Evolutionary conservation across 768 basidiomycete species (phyloP).

Genomic region (Leccinum incarnatum): DNA sequence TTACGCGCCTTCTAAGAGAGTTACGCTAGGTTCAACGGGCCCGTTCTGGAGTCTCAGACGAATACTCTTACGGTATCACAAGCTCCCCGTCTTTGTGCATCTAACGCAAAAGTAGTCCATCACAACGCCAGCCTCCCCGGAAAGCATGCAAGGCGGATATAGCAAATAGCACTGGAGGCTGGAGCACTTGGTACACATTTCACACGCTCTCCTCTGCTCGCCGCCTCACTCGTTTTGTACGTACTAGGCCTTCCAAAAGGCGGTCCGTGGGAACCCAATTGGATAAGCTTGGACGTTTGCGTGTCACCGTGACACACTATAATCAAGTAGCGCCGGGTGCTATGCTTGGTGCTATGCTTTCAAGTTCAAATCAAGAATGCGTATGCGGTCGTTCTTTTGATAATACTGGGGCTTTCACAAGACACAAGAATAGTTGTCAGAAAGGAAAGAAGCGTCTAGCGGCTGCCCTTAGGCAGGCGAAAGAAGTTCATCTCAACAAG

Average conservation of each 20-base stretch:
- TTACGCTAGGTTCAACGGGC: no score
- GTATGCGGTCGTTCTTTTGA: not conserved
- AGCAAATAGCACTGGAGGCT: constrained; percentile 79
- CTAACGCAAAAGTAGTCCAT: no score
- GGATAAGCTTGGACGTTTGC: no score
- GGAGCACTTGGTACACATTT: constrained; percentile 82
- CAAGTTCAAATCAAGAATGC: no score
- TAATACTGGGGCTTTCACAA: not conserved
- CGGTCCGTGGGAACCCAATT: no score
- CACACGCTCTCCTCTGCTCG: constrained; percentile 2
- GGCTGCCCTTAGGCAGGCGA: not conserved
- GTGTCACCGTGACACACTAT: no score
- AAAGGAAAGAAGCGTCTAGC: not conserved
- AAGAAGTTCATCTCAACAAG: not conserved
- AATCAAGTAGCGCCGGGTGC: no score
- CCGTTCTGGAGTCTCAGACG: no score
- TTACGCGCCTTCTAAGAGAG: no score
- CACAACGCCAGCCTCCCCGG: constrained; percentile 54
- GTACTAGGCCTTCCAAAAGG: constrained; percentile 46
- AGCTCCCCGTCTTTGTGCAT: no score
- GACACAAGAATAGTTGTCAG: not conserved
- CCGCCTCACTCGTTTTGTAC: constrained; percentile 39
- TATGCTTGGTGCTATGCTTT: no score
- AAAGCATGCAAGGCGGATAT: constrained; percentile 96
- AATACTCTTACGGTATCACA: no score